Evolutionary conservation across 495 filamentous ascomycete species (phyloP).

Genomic region (Daldinia childiae): DNA sequence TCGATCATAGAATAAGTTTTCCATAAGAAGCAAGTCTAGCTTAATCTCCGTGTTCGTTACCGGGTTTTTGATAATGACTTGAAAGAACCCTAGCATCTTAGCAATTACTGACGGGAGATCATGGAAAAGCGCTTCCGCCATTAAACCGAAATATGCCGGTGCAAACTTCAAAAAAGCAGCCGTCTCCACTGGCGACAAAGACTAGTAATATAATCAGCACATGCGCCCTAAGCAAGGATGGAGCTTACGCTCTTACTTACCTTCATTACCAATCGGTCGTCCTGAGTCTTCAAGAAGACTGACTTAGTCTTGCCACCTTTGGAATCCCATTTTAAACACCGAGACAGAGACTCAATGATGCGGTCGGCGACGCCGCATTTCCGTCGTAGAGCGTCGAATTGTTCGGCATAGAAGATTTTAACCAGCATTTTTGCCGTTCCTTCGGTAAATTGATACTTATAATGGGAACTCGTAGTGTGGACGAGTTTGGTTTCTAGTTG

Average conservation of each 20-base stretch:
- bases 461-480: conserved; percentile 84
- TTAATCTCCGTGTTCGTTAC: conserved; percentile 92
- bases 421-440: conserved; percentile 93
- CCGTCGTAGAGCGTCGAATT: conserved; percentile 92
- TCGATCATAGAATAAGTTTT: conserved; percentile 98
- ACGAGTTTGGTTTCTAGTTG: conserved; percentile 82
- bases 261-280: conserved; percentile 93
- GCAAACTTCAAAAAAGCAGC: conserved; percentile 94
- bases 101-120: conserved; percentile 96
- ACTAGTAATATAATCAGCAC: conserved; percentile 52
- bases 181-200: conserved; percentile 87
- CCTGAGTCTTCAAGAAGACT: conserved; percentile 96
- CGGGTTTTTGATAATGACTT: conserved; percentile 95
- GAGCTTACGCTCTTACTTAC: conserved; percentile 20
- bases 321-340: conserved; percentile 97
- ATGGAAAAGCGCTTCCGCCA: conserved; percentile 95
- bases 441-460: conserved; percentile 93
- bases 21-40: conserved; percentile 94
- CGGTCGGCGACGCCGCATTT: conserved; percentile 94
- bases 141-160: conserved; percentile 95
- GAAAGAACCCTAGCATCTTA: conserved; percentile 99
- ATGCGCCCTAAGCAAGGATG: neutral
- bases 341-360: conserved; percentile 92
- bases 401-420: conserved; percentile 97
- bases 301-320: conserved; percentile 98